Base-by-base conservation (phyloP, 306 rosid species). In the Purshia tridentata region DNA sequence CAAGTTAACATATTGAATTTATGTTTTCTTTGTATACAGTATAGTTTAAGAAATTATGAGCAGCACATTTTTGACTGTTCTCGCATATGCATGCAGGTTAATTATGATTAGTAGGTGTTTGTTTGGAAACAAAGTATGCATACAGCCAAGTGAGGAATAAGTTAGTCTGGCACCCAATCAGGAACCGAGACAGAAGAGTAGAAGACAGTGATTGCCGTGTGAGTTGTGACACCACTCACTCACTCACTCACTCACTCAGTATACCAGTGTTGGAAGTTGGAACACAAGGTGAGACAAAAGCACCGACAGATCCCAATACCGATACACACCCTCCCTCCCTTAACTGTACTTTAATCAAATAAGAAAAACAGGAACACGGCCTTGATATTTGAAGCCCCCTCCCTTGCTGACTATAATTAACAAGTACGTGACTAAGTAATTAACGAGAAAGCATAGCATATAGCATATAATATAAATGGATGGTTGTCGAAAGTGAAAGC, bases 251-350 rank as follows among this genome's bases (percentile, higher is more conserved):
- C 29, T 23, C 29, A 23, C 29, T 29, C 35, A 29, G 15, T n/a
- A n/a, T 12, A 58, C 41, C 5, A 29, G 18, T 58, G 19, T 29
- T 73, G 81, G 76, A 82, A 80, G 19, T 29, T 73, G 81, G 76
- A 82, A 80, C 87, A 77, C 78, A 75, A 78, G 72, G 81, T 50
- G 82, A 74, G 84, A 84, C 93, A 82, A 72, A 77, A 75, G 40
- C 85, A 83, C 89, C 70, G 86, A 60, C 85, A 72, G 84, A 88
- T 86, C 90, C 89, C 84, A 82, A 76, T 62, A 84, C 80, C 88
- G 70, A 73, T 75, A 57, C 59, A 58, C 72, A 37, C 73, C 69
- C 61, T 48, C 49, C 53, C n/a, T 44, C 19, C 6, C 12, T 49
- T 50, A 16, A 48, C 12, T 48, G 35, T 29, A 29, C 16, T 3